These are phyloP conservation scores for Raphanus hybrid DNA, from an alignment of 441 rosid species.

Conservation along the genomic window DNA sequence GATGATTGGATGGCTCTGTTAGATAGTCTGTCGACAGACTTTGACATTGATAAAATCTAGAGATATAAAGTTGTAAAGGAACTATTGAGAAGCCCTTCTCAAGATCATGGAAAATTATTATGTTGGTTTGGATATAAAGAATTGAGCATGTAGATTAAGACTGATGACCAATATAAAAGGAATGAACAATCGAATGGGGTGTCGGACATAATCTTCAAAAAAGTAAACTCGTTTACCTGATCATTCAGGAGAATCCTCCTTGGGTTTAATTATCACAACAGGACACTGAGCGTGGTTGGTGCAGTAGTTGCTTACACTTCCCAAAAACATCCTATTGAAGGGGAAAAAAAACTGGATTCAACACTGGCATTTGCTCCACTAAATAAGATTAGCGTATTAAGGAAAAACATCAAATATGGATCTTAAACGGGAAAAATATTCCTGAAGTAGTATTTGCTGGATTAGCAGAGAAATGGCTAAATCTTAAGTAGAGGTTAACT, in stretches of 20 bases:
- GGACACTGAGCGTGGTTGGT: slow-evolving; percentile 82
- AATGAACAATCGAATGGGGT: background rate
- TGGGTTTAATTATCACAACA: slow-evolving; percentile 70
- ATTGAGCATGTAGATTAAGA: background rate
- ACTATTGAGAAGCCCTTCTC: slow-evolving; percentile 18
- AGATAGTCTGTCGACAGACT: background rate
- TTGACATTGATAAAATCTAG: background rate
- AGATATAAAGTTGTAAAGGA: background rate
- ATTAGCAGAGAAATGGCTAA: background rate
- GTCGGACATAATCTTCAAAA: background rate
- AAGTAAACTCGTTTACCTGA: slow-evolving; percentile 29
- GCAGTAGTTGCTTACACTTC: slow-evolving; percentile 97
- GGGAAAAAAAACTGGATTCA: slow-evolving; percentile 1
- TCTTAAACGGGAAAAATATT: background rate
- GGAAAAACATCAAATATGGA: slow-evolving; percentile 11
- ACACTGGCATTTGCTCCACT: slow-evolving; percentile 2
- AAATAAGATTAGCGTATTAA: background rate
- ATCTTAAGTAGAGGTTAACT: background rate
- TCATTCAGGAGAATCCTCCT: slow-evolving; percentile 48
- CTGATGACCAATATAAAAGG: background rate
- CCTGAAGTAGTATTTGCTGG: background rate
- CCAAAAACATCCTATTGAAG: slow-evolving; percentile 82
- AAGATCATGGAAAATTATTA: background rate
- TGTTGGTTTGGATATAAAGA: background rate
- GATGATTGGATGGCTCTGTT: background rate